A percentile compares a stretch with the other conserved stretches of the same genome.
Evolutionary conservation across 768 basidiomycete genomes (phyloP).

Genomic region (Leccinum barrowsii): DNA sequence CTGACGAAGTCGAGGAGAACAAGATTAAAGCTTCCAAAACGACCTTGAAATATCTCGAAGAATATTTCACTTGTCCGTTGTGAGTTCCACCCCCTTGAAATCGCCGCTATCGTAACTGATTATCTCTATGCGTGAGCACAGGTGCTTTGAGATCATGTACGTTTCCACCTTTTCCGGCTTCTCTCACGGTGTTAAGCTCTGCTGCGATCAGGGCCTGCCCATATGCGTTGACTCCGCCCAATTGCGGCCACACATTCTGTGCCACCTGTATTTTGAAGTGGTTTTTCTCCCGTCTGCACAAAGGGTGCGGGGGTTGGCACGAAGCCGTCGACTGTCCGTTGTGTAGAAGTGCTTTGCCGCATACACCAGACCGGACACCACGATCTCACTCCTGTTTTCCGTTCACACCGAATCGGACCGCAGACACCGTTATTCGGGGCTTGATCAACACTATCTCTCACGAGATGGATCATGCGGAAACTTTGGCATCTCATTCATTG

Average conservation of each 20-base stretch:
- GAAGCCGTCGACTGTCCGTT: constrained; percentile 65
- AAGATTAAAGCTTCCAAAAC: constrained; percentile 32
- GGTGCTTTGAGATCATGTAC: constrained; percentile 62
- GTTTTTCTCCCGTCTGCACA: constrained; percentile 66
- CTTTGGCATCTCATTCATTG: constrained; percentile 33
- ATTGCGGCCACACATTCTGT: constrained; percentile 69
- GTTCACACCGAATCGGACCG: constrained; percentile 60
- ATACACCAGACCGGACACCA: constrained; percentile 50
- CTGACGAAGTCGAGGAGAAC: constrained; percentile 38
- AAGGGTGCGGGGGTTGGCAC: constrained; percentile 63
- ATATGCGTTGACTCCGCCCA: constrained; percentile 48
- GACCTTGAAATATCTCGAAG: constrained; percentile 52
- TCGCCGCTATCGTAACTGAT: constrained; percentile 10
- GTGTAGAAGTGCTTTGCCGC: constrained; percentile 52
- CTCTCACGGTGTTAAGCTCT: constrained; percentile 2
- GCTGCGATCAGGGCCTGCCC: constrained; percentile 44
- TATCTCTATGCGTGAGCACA: constrained; percentile 23
- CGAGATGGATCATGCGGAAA: constrained; percentile 33
- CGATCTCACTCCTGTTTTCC: constrained; percentile 52
- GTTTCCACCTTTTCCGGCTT: constrained; percentile 8
- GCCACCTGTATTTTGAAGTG: constrained; percentile 63
- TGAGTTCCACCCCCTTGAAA: constrained; percentile 31
- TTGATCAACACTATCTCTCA: constrained; percentile 49
- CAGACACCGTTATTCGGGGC: constrained; percentile 49
- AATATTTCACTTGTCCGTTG: constrained; percentile 64